phyloP scores from a whole-genome alignment of 225 moss, liverwort and hornwort species.

The Sphagnum tenellum region DNA sequence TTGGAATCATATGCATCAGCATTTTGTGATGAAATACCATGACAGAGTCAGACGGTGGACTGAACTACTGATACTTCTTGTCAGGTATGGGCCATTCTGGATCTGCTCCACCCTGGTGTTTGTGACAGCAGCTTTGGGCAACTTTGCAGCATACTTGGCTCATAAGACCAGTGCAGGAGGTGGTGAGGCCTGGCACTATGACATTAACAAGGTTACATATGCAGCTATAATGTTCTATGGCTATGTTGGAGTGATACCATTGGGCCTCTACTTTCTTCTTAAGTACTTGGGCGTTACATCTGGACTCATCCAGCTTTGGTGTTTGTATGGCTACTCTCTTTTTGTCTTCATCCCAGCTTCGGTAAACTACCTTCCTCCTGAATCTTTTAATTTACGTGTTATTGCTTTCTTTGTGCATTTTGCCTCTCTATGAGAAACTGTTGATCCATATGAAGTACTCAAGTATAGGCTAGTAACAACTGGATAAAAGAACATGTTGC shows the following conservation, averaged over 20 bases:
- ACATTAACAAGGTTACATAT: slow-evolving; percentile 88
- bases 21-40: too few species aligned
- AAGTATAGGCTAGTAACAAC: too few species aligned
- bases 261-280: slow-evolving; percentile 91
- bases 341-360: slow-evolving; percentile 98
- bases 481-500: too few species aligned
- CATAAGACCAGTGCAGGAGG: slow-evolving; percentile 41
- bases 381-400: too few species aligned
- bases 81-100: slow-evolving; percentile 99
- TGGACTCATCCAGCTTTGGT: slow-evolving; percentile 98
- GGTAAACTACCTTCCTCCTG: slow-evolving; percentile 21
- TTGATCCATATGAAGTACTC: too few species aligned
- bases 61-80: too few species aligned
- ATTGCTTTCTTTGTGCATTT: too few species aligned
- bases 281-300: slow-evolving; percentile 91
- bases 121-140: slow-evolving; percentile 94
- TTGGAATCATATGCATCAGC: too few species aligned
- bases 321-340: slow-evolving; percentile 94
- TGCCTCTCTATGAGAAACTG: too few species aligned
- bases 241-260: slow-evolving; percentile 85
- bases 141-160: slow-evolving; percentile 91
- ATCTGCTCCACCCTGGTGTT: slow-evolving; percentile 98
- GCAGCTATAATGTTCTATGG: slow-evolving; percentile 96
- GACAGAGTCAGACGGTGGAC: too few species aligned
- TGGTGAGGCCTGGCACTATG: slow-evolving; percentile 79